Conservation (phyloP, 1,284 basidiomycete genomes). For the Bjerkandera adusta region DNA sequence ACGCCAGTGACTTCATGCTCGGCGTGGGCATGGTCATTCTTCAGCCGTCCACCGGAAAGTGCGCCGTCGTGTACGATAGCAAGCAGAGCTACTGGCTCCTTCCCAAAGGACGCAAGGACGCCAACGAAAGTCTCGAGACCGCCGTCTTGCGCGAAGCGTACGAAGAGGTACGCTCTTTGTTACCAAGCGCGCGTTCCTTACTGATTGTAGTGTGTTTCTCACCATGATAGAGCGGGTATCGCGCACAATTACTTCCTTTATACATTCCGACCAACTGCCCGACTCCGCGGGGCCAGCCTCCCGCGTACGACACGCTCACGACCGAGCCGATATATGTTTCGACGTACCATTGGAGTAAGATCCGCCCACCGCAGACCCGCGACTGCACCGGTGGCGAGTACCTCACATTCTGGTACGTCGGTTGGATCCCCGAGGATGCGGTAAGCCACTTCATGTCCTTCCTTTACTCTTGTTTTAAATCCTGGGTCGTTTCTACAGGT, state of each 20-base stretch:
- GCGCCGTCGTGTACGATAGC: conserved; percentile 43
- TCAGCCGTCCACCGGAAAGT: conserved; percentile 40
- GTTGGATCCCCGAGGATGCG: conserved; percentile 49
- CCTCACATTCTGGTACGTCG: conserved; percentile 49
- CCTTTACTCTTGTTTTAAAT: neutral
- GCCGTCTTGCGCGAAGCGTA: conserved; percentile 60
- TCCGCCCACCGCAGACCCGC: conserved; percentile 11
- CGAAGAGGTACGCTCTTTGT: conserved; percentile 50
- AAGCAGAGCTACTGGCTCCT: conserved; percentile 44
- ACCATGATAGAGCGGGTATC: conserved; percentile 49
- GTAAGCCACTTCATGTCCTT: conserved; percentile 31
- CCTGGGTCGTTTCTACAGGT: conserved; percentile 32
- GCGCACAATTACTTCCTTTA: conserved; percentile 46
- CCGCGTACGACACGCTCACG: conserved; percentile 30
- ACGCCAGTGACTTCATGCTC: conserved; percentile 48
- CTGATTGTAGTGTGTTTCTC: neutral
- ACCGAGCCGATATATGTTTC: conserved; percentile 50
- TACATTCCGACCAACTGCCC: conserved; percentile 39
- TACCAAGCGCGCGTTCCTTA: neutral
- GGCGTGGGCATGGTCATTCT: conserved; percentile 62
- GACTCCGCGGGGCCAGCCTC: conserved; percentile 26
- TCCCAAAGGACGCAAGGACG: conserved; percentile 61
- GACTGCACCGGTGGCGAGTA: conserved; percentile 42
- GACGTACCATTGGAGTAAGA: conserved; percentile 30
- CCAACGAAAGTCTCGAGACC: conserved; percentile 56